These are phyloP conservation scores for Peterozyma toletana DNA, from an alignment of 805 yeast species.

Conservation along the genomic window DNA sequence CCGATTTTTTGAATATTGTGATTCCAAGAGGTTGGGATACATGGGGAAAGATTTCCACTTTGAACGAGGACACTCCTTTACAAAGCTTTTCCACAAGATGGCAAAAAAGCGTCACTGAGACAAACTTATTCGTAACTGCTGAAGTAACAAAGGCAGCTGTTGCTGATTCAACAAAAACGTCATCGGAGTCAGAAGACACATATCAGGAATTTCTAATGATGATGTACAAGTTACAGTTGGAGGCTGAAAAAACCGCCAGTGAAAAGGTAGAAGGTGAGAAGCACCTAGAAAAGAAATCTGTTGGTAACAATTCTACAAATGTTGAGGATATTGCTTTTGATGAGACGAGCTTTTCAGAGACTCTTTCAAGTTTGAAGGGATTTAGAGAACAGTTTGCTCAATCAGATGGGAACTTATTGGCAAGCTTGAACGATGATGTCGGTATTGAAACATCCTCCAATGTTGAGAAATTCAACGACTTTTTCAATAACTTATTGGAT, in stretches of 20 bases:
- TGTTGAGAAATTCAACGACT: slow-evolving; percentile 2
- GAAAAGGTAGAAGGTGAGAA: not conserved
- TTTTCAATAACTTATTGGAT: not conserved
- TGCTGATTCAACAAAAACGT: too few relatives aligned
- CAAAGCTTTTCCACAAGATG: slow-evolving; percentile 8
- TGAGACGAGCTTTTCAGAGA: slow-evolving; percentile 14
- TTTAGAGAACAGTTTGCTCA: slow-evolving; percentile 12
- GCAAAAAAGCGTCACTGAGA: slow-evolving; percentile 14
- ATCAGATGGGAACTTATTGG: slow-evolving; percentile 3
- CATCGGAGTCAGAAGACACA: not conserved
- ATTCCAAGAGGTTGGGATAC: slow-evolving; percentile 49
- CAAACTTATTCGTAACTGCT: too few relatives aligned
- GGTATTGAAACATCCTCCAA: not conserved
- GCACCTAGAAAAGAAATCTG: not conserved
- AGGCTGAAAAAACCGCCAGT: slow-evolving; percentile 8
- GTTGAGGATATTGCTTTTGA: slow-evolving; percentile 8
- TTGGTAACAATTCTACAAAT: slow-evolving; percentile 1
- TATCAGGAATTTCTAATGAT: slow-evolving; percentile 9
- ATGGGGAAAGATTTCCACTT: slow-evolving; percentile 37
- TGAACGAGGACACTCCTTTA: slow-evolving; percentile 21
- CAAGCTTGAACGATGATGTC: slow-evolving; percentile 5
- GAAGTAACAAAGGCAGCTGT: too few relatives aligned
- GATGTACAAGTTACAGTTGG: slow-evolving; percentile 2
- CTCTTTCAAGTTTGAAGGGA: slow-evolving; percentile 18
- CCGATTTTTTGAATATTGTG: slow-evolving; percentile 13